Evolutionary conservation across 805 yeast species (phyloP).

Genomic region (Scheffersomyces amazonensis): DNA sequence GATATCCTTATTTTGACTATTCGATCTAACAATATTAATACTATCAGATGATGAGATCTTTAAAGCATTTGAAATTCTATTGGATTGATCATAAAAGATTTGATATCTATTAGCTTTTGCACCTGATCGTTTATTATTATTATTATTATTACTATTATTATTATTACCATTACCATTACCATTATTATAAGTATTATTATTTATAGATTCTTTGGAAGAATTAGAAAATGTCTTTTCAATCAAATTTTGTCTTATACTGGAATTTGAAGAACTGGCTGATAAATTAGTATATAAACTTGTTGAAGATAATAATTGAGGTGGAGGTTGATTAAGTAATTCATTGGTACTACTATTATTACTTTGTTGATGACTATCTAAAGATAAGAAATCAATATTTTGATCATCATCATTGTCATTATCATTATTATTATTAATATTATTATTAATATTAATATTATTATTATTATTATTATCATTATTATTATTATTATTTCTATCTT

Average conservation of each 20-base stretch:
- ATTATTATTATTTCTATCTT: slow-evolving; percentile 15
- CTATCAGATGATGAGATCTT: slow-evolving; percentile 27
- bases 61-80: slow-evolving; percentile 42
- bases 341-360: background rate
- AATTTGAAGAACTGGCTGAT: slow-evolving; percentile 33
- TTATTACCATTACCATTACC: slow-evolving; percentile 14
- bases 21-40: slow-evolving; percentile 16
- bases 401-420: no score
- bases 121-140: slow-evolving; percentile 24
- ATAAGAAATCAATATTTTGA: slow-evolving; percentile 1
- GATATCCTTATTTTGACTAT: slow-evolving; percentile 6
- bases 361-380: slow-evolving; percentile 3
- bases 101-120: slow-evolving; percentile 49
- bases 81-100: slow-evolving; percentile 45
- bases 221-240: slow-evolving; percentile 33
- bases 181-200: slow-evolving; percentile 8
- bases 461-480: slow-evolving; percentile 16
- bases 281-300: slow-evolving; percentile 17
- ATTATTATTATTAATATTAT: no score
- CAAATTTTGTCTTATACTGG: slow-evolving; percentile 23
- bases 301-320: slow-evolving; percentile 18
- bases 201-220: slow-evolving; percentile 27
- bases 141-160: slow-evolving; percentile 5
- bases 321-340: slow-evolving; percentile 20
- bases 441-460: slow-evolving; percentile 1